Percentiles rank a stretch among this genome's conserved stretches.
These are phyloP conservation scores for Abrus pulchellus DNA, from an alignment of 306 rosid genomes.

Conservation along the genomic window DNA sequence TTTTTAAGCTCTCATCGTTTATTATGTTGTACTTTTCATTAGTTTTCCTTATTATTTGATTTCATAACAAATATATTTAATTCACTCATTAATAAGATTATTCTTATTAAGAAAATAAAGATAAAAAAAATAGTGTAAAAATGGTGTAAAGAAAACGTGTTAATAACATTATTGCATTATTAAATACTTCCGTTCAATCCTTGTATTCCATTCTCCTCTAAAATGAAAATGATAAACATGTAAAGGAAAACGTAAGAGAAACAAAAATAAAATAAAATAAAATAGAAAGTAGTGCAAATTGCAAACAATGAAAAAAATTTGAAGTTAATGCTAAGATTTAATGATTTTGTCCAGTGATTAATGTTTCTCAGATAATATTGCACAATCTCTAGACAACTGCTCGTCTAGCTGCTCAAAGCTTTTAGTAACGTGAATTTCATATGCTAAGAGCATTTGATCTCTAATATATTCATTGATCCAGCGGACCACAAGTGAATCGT, in stretches of 20 bases:
- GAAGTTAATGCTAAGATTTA: neutral
- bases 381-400: slow-evolving; percentile 6
- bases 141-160: neutral
- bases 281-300: neutral
- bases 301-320: neutral
- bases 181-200: neutral
- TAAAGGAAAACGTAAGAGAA: neutral
- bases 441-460: neutral
- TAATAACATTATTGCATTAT: neutral
- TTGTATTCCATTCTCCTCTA: neutral
- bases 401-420: neutral
- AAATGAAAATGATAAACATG: neutral
- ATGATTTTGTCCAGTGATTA: slow-evolving; percentile 4
- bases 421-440: neutral
- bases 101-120: neutral
- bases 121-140: neutral
- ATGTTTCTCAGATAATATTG: slow-evolving; percentile 11
- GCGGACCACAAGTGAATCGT: slow-evolving; percentile 10
- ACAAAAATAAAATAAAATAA: too few relatives aligned
- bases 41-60: neutral
- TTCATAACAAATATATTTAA: neutral
- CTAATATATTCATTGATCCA: neutral
- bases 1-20: neutral
- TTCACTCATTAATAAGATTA: neutral
- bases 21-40: neutral